These are phyloP conservation scores for Verbascum thapsus DNA, from an alignment of 257 asterid species.

Conservation along the genomic window DNA sequence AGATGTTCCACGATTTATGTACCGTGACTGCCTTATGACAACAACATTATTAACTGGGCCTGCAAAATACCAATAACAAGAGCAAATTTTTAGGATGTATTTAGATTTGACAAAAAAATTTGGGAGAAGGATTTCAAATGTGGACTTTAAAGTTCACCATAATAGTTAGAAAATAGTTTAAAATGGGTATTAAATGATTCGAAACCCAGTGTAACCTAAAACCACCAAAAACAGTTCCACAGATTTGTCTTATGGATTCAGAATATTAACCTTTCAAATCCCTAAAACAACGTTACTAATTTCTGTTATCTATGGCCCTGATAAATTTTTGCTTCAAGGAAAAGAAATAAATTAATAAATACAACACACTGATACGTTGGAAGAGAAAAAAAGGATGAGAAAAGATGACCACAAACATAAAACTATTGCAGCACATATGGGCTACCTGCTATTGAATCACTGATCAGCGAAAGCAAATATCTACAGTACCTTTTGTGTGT, in stretches of 20 bases:
- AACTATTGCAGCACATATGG: not conserved
- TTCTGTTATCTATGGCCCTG: not conserved
- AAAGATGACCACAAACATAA: not conserved
- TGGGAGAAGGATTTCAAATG: no score
- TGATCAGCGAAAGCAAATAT: not conserved
- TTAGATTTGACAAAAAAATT: no score
- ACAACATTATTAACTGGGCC: conserved; percentile 75
- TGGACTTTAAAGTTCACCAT: no score
- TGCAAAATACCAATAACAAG: conserved; percentile 37
- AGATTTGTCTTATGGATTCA: no score
- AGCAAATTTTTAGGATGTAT: conserved; percentile 1
- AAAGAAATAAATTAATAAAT: conserved; percentile 2
- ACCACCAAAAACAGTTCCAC: no score
- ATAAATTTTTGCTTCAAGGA: not conserved
- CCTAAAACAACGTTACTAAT: no score
- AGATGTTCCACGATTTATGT: conserved; percentile 44
- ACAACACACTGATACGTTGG: not conserved
- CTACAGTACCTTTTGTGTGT: conserved; percentile 70
- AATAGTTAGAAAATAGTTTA: no score
- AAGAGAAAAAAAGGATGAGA: not conserved
- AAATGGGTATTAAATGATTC: no score
- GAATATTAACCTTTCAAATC: no score
- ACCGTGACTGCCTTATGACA: conserved; percentile 57
- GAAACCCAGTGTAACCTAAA: no score
- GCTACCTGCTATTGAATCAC: not conserved